Base-by-base conservation (phyloP, 495 filamentous ascomycete genomes). In the Pyrenopolyporus hunteri region DNA sequence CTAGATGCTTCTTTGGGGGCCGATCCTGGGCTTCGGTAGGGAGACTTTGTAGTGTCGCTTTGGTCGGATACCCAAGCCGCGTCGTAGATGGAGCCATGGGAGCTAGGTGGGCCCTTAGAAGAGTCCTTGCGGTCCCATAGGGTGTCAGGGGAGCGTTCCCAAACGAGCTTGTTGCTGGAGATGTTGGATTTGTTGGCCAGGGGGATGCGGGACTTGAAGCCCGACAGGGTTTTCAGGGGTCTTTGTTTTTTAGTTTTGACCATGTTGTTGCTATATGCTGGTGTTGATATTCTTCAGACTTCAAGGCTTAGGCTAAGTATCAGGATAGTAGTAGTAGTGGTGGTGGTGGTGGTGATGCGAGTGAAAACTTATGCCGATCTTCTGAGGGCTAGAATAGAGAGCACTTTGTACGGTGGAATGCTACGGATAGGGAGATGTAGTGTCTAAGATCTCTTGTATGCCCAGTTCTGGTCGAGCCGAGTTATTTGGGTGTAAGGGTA, bases 11-110 rank as follows among this genome's bases (percentile, higher is more conserved):
- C 20, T 1, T 6, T 32, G 2, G 48, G 23, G n/a, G 17, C 36
- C 22, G 59, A 1, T 2, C 40, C 59, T 3, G 70, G 49, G 14
- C 49, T 62, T 32, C 59, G 65, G 17, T 63, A 66, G 37, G 64
- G 61, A n/a, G 63, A 64, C 54, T 53, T 63, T 40, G 52, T 29
- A 23, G 46, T 56, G 46, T 70, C 68, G 51, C 54, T 61, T 2
- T 57, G 53, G 2, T 44, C 49, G 0, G 75, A 76, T 4, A 69
- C 42, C 57, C 59, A 74, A 10, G 59, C 54, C 19, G 75, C 75
- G 42, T 75, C 70, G 45, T 63, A 76, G 13, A 78, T 68, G 14
- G 75, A 78, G 17, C 59, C 50, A 36, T 76, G 75, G 2, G 70
- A 58, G 44, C 73, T 76, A 1, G 73, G 70, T 13, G 35, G 57